A percentile compares a stretch with the other conserved stretches of the same genome.
Evolutionary conservation across 768 basidiomycete species (phyloP).

Genomic region (Macrolepiota fuliginosa): DNA sequence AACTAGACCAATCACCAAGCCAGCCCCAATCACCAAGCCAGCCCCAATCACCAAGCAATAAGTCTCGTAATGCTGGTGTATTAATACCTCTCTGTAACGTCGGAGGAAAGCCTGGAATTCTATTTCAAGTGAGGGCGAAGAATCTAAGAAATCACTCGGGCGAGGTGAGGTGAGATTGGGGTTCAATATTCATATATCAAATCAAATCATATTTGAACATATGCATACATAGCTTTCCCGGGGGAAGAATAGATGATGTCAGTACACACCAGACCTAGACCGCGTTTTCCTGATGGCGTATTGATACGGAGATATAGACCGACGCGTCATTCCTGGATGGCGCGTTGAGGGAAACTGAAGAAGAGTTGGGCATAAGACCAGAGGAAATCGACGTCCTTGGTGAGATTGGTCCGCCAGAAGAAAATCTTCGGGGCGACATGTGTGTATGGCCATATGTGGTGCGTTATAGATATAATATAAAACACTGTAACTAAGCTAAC

Average conservation of each 20-base stretch:
- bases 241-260: slow-evolving; percentile 68
- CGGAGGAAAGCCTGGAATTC: slow-evolving; percentile 56
- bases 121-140: slow-evolving; percentile 70
- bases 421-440: slow-evolving; percentile 54
- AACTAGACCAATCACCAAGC: background rate
- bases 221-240: slow-evolving; percentile 64
- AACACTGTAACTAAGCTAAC: background rate
- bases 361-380: slow-evolving; percentile 68
- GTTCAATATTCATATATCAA: background rate
- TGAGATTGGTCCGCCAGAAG: slow-evolving; percentile 57
- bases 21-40: slow-evolving; percentile 14
- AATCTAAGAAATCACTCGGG: slow-evolving; percentile 69
- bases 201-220: background rate
- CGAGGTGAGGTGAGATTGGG: slow-evolving; percentile 64
- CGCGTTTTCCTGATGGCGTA: background rate
- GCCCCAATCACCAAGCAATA: slow-evolving; percentile 16
- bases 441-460: slow-evolving; percentile 79
- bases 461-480: slow-evolving; percentile 26
- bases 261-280: slow-evolving; percentile 13
- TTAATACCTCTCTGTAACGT: slow-evolving; percentile 81
- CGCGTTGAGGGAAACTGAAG: slow-evolving; percentile 71
- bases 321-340: slow-evolving; percentile 51
- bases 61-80: slow-evolving; percentile 57
- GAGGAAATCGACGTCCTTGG: slow-evolving; percentile 65
- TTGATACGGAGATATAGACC: slow-evolving; percentile 32